Base-by-base conservation (phyloP, 2,329 filamentous ascomycete genomes). In the Cercospora sp. region DNA sequence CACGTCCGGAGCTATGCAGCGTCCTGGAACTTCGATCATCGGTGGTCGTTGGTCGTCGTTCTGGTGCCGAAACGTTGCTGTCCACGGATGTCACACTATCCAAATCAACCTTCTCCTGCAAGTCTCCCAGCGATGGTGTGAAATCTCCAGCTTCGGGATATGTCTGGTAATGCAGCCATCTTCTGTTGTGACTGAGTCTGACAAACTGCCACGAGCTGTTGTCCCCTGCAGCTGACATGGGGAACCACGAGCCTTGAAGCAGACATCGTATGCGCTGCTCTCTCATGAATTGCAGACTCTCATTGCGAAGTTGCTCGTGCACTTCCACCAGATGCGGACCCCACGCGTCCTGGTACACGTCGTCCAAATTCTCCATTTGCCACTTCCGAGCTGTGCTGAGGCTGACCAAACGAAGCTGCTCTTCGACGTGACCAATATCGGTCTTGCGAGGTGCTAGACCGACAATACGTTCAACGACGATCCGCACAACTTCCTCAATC, bases 261-360 rank as follows among this genome's bases (percentile, higher is more conserved):
- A 99, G 83, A 77, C 94, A 97, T 64, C 95, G 87, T 69, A 98
- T 91, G 42, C 95, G 89, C 79, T 99, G 95, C 81, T 99, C 95
- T 80, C 97, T 97, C 80, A 98, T 92, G 76, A 99, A 99, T 75
- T 97, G 92, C 64, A 97, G 82, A 10, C 94, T 93, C 79, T 99
- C 95, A 75, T 94, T 89, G 73, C 92, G 91, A 55, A 98, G 85
- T 78, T 97, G 93, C 64, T 97, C 93, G 36, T 93, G 90, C n/a
- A 97, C 92, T 80, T 95, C 92, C 71, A 82, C 88, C 30, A 99
- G 84, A 80, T 98, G 93, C 70, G 91, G 88, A 12, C 94, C 94
- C 95, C 95, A 99, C 60, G 91, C 91, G 77, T 96, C 92, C 78
- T 98, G 94, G 76, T 98, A 98, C 0, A 93, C 92, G 71, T 95